Conservation (phyloP, 2,329 filamentous ascomycete genomes). For the Arthroderma uncinatum region DNA sequence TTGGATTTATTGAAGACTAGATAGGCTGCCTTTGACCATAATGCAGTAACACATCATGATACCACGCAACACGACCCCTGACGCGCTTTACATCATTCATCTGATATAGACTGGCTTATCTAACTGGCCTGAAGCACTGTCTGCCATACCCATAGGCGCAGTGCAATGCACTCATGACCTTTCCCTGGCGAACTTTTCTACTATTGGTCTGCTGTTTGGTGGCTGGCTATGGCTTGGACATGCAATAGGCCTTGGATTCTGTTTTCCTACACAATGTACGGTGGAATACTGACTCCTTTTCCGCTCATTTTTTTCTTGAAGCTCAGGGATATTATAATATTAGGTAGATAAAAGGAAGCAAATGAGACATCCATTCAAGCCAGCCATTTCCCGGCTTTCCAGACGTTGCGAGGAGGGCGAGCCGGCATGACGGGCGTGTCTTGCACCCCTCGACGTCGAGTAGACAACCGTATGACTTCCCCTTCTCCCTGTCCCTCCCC, state of each 20-base stretch:
- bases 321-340: background rate
- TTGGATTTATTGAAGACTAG: constrained; percentile 58
- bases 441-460: background rate
- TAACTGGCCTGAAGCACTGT: background rate
- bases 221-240: no score
- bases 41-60: background rate
- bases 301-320: background rate
- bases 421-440: background rate
- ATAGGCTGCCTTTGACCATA: background rate
- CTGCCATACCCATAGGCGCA: background rate
- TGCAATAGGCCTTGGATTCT: no score
- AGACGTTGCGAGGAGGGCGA: background rate
- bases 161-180: background rate
- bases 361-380: background rate
- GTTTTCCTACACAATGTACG: no score
- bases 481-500: background rate
- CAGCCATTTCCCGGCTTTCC: background rate
- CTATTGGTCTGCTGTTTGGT: background rate
- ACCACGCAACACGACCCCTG: background rate
- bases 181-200: background rate
- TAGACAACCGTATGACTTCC: background rate
- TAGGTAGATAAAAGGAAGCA: background rate
- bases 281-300: background rate
- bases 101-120: no score
- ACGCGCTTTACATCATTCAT: no score